A percentile compares a stretch with the other conserved stretches of the same genome.
Conservation (phyloP, 148 eudicot genomes). For the Talinum fruticosum region DNA sequence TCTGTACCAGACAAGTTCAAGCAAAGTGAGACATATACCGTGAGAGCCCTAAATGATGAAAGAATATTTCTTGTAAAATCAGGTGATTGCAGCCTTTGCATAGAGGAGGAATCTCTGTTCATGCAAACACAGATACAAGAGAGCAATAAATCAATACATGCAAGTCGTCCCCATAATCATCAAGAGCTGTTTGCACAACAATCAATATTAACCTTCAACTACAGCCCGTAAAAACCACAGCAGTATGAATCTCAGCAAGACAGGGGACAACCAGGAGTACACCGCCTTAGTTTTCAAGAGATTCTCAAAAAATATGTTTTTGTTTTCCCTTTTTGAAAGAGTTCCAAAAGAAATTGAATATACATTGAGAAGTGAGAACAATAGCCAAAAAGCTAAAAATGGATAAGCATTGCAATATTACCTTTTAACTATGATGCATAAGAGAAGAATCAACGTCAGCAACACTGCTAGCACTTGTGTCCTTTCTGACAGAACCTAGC, state of each 20-base stretch:
- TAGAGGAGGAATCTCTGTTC: conserved; percentile 41
- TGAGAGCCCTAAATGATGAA: conserved; percentile 70
- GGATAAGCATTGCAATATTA: conserved; percentile 16
- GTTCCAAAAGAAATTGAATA: not conserved
- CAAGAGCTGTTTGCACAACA: not conserved
- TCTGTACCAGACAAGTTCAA: conserved; percentile 4
- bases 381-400: not conserved
- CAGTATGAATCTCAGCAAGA: not conserved
- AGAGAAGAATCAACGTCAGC: conserved; percentile 42
- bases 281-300: not conserved
- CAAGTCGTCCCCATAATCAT: not conserved
- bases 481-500: conserved; percentile 79
- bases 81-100: conserved; percentile 24
- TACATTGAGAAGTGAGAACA: not conserved
- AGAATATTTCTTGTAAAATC: conserved; percentile 48
- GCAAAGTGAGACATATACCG: conserved; percentile 40
- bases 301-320: not conserved
- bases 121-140: conserved; percentile 16
- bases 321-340: not conserved
- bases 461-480: conserved; percentile 35
- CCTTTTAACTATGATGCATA: conserved; percentile 44
- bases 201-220: not conserved
- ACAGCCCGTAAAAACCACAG: conserved; percentile 6
- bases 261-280: not conserved
- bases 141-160: conserved; percentile 2